phyloP scores from a whole-genome alignment of 2,329 filamentous ascomycete genomes.

The Ceratocystiopsis minuta region DNA sequence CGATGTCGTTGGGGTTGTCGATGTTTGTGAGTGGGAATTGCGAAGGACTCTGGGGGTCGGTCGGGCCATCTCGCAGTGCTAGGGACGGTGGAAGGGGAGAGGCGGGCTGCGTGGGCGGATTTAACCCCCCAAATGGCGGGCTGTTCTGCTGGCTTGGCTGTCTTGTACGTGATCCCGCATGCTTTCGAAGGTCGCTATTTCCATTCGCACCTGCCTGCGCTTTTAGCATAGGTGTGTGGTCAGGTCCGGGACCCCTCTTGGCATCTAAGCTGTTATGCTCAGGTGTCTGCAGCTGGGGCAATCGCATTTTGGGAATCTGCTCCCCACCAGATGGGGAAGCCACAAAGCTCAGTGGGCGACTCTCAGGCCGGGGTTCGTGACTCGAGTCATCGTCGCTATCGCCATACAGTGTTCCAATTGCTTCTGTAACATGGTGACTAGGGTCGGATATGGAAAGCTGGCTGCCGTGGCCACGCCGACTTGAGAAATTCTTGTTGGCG shows the following conservation, averaged over 20 bases:
- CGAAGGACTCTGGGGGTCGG: conserved; percentile 34
- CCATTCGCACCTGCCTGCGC: conserved; percentile 12
- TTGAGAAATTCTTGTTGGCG: conserved; percentile 37
- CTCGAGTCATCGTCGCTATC: conserved; percentile 47
- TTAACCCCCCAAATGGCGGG: conserved; percentile 19
- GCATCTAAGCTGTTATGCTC: no score
- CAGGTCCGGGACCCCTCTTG: no score
- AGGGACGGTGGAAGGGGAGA: conserved; percentile 33
- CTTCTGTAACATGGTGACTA: conserved; percentile 84
- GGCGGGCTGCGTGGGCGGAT: conserved; percentile 18
- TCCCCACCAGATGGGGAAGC: conserved; percentile 36
- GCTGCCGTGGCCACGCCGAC: conserved; percentile 38
- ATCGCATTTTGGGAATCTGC: conserved; percentile 21
- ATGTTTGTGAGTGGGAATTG: conserved; percentile 80
- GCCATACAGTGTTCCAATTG: conserved; percentile 80
- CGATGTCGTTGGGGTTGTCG: conserved; percentile 73
- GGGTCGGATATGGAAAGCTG: conserved; percentile 64
- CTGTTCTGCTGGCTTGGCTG: conserved; percentile 22
- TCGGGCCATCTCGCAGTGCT: conserved; percentile 34
- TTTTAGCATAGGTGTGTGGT: no score
- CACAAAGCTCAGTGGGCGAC: conserved; percentile 60
- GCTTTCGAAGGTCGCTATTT: conserved; percentile 22
- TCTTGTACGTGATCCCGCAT: conserved; percentile 23
- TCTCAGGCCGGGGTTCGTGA: conserved; percentile 28
- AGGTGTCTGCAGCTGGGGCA: not conserved